These are phyloP conservation scores for Carallia pectinifolia DNA, from an alignment of 345 rosid genomes.

Conservation along the genomic window DNA sequence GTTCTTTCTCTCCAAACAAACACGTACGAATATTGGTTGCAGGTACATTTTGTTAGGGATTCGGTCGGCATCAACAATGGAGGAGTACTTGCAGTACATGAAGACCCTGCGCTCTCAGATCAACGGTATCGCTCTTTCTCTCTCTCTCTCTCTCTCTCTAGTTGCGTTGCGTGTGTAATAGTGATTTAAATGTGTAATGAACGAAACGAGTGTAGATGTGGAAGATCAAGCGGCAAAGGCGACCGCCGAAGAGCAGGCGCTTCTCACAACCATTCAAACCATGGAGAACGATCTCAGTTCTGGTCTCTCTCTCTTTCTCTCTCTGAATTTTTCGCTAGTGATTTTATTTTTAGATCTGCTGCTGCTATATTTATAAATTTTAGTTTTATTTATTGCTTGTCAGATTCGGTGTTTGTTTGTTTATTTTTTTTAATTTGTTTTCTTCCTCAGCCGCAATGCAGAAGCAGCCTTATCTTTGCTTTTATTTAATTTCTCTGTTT, in stretches of 20 bases:
- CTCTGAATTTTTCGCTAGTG: background rate
- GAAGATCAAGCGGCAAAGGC: slow-evolving; percentile 78
- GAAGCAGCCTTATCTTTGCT: no score
- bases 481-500: no score
- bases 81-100: slow-evolving; percentile 78
- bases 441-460: no score
- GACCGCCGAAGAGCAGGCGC: slow-evolving; percentile 69
- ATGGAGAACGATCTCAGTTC: slow-evolving; percentile 55
- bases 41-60: background rate
- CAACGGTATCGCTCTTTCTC: slow-evolving; percentile 43
- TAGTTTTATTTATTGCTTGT: background rate
- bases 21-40: no score
- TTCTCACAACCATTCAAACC: slow-evolving; percentile 46
- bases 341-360: background rate
- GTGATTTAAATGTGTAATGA: background rate
- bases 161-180: background rate
- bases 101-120: slow-evolving; percentile 74
- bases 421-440: no score
- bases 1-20: no score
- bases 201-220: slow-evolving; percentile 41
- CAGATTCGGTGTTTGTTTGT: no score
- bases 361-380: background rate
- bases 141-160: background rate
- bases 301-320: slow-evolving; percentile 21
- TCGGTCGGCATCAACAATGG: slow-evolving; percentile 43